Evolutionary conservation across 2,329 filamentous ascomycete genomes (phyloP), one percentile per base, ranked within the genome.

Genomic region (Xylariaceae sp.): DNA sequence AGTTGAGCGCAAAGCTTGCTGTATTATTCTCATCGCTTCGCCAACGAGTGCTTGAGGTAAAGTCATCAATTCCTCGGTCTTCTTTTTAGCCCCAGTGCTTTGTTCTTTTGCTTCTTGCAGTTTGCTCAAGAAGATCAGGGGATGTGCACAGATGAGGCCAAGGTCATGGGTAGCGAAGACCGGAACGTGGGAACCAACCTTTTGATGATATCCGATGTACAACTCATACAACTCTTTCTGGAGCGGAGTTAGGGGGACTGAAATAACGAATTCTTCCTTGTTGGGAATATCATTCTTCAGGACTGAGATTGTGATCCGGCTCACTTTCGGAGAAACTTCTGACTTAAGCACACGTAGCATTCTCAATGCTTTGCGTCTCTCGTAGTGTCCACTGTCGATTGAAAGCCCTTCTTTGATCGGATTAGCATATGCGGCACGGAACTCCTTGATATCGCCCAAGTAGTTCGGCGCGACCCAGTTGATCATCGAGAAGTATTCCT

Each of bases 401-500:
- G 80, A 86, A 1, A 91, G 75, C 0, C 91, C 91, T 11, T 78
- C 71, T 47, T 85, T 75, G 55, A 96, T 96, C 0, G 89, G 88
- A 3, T 75, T 76, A 5, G 82, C 78, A 62, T 86, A 96, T n/a
- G 83, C 78, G 0, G 74, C 65, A 17, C 75, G 77, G 65, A 96
- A 96, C 60, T 91, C 85, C 0, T 68, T 60, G 10, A 76, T 68
- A 3, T 80, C 75, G 0, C 89, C 90, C 2, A 96, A 75, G 63
- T 89, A 96, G 19, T 81, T 82, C 0, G 88, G 87, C 1, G 89
- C 85, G 44, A 94, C 83, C 89, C 90, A 96, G 55, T 91, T 80
- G 50, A 96, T 86, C 81, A 95, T 89, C n/a, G 83, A 73, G 62
- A 85, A 90, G 62, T 95, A 95, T 60, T 96, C 91, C 27, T 79